Percentiles rank a stretch among this genome's conserved stretches.
phyloP scores from a whole-genome alignment of 805 yeast genomes.

The Lipomyces lipofer region DNA sequence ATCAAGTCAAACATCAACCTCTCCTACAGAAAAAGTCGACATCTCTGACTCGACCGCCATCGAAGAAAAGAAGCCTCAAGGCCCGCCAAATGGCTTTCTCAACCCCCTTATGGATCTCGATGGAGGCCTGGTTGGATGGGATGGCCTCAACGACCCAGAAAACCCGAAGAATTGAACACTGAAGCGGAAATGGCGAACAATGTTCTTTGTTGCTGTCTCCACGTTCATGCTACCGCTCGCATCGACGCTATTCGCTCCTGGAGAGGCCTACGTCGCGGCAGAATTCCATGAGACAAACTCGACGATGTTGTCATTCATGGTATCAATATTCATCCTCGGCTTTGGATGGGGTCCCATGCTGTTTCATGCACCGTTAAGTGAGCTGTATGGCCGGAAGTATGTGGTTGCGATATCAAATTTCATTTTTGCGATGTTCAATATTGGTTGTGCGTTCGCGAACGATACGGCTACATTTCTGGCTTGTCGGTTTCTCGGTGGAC shows the following conservation, averaged over 20 bases:
- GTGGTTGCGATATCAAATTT: slow-evolving; percentile 53
- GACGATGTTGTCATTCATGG: slow-evolving; percentile 49
- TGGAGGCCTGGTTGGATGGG: slow-evolving; percentile 33
- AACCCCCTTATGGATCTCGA: slow-evolving; percentile 19
- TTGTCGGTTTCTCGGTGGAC: slow-evolving; percentile 71
- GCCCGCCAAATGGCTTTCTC: neutral
- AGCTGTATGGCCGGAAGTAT: slow-evolving; percentile 67
- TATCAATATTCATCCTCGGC: slow-evolving; percentile 56
- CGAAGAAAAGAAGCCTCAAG: neutral
- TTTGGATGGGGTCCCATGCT: slow-evolving; percentile 48
- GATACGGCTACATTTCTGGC: slow-evolving; percentile 59
- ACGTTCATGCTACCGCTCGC: slow-evolving; percentile 23
- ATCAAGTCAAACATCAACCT: no score
- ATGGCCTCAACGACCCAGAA: slow-evolving; percentile 39
- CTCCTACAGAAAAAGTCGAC: no score
- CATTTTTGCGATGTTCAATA: slow-evolving; percentile 44
- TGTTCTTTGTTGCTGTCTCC: slow-evolving; percentile 35
- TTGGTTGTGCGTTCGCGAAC: slow-evolving; percentile 39
- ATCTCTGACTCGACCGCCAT: no score
- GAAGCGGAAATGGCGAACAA: slow-evolving; percentile 44
- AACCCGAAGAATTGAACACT: slow-evolving; percentile 43
- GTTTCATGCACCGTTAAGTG: slow-evolving; percentile 61
- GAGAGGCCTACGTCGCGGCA: slow-evolving; percentile 41
- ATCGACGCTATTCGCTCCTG: slow-evolving; percentile 29
- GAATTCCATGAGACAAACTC: slow-evolving; percentile 23